phyloP scores from a whole-genome alignment of 805 yeast genomes.

The Kregervanrija delftensis region DNA sequence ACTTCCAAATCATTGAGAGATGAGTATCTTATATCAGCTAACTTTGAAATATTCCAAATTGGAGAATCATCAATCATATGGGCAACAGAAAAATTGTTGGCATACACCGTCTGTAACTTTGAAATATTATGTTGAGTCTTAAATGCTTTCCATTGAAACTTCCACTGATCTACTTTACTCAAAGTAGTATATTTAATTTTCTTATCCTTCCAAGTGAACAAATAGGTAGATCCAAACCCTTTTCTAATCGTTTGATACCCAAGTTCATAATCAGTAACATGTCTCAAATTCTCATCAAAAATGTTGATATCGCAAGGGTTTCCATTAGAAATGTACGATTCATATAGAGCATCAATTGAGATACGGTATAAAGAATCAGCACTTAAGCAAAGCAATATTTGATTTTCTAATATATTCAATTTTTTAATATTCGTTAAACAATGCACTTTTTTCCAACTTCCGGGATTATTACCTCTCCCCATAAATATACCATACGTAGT shows the following conservation, averaged over 20 bases:
- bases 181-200: slow-evolving; percentile 30
- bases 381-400: slow-evolving; percentile 51
- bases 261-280: slow-evolving; percentile 55
- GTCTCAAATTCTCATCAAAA: slow-evolving; percentile 23
- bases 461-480: slow-evolving; percentile 32
- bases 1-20: slow-evolving; percentile 21
- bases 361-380: slow-evolving; percentile 55
- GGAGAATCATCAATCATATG: slow-evolving; percentile 22
- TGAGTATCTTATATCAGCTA: slow-evolving; percentile 21
- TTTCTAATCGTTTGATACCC: slow-evolving; percentile 63
- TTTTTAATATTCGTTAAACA: slow-evolving; percentile 47
- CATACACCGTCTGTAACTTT: slow-evolving; percentile 19
- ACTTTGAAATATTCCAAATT: slow-evolving; percentile 22
- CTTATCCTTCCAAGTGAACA: slow-evolving; percentile 48
- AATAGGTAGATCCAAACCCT: slow-evolving; percentile 29
- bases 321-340: slow-evolving; percentile 44
- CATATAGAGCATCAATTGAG: slow-evolving; percentile 53
- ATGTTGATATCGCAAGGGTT: slow-evolving; percentile 33
- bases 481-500: slow-evolving; percentile 58
- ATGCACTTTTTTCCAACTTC: slow-evolving; percentile 54
- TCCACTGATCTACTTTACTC: slow-evolving; percentile 20
- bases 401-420: slow-evolving; percentile 52
- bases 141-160: slow-evolving; percentile 20
- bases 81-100: slow-evolving; percentile 24
- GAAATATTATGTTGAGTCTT: slow-evolving; percentile 20